Percentiles rank a stretch among this genome's conserved stretches.
Evolutionary conservation across 257 asterid genomes (phyloP).

Genomic region (Gardenia jasminoides): DNA sequence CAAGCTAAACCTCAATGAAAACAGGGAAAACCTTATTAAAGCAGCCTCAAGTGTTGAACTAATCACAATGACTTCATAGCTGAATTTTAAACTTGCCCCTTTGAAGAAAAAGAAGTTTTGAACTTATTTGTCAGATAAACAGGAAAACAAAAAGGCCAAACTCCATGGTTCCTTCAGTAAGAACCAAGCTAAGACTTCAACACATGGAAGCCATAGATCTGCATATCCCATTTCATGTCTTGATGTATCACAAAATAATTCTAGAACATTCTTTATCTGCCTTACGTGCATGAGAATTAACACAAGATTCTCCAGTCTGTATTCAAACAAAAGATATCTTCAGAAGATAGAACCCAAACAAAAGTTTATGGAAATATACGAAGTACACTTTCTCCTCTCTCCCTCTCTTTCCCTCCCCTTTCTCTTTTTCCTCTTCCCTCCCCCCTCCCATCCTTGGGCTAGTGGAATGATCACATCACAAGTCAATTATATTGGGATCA

Average conservation of each 20-base stretch:
- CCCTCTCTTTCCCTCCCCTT: background rate
- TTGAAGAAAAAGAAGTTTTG: background rate
- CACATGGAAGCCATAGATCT: background rate
- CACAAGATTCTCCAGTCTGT: too few relatives aligned
- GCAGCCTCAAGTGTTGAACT: background rate
- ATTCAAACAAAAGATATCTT: background rate
- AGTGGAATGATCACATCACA: background rate
- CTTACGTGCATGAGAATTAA: background rate
- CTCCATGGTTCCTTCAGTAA: background rate
- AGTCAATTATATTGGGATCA: background rate
- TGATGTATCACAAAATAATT: background rate
- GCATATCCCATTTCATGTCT: background rate
- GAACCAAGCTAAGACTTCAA: background rate
- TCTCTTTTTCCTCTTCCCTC: background rate
- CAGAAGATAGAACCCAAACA: background rate
- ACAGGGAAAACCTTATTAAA: background rate
- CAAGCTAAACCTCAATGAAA: slow-evolving; percentile 4
- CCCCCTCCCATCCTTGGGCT: background rate
- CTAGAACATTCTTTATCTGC: background rate
- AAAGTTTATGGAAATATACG: background rate
- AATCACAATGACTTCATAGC: background rate
- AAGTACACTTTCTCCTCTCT: background rate
- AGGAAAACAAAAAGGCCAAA: background rate
- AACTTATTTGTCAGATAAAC: background rate
- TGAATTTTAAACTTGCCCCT: background rate